These are phyloP conservation scores for Trametes pubescens DNA, from an alignment of 1,284 basidiomycete species.

Conservation along the genomic window DNA sequence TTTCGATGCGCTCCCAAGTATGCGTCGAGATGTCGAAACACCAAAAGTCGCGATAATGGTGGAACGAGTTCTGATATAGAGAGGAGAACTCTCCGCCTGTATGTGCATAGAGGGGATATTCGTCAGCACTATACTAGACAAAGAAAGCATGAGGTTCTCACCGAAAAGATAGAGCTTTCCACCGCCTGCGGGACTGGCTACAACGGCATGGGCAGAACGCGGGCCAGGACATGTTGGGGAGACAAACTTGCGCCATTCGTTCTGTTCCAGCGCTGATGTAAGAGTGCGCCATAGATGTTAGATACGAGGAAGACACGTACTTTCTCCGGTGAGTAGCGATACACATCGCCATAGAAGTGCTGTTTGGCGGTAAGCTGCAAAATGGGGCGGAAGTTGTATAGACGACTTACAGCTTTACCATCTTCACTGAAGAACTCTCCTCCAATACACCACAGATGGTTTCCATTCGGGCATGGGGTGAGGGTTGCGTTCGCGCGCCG, in stretches of 20 bases:
- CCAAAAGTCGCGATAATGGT: constrained; percentile 93
- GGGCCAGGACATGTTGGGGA: constrained; percentile 87
- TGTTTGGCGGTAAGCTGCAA: constrained; percentile 36
- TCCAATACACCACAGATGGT: constrained; percentile 83
- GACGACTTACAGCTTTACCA: constrained; percentile 70
- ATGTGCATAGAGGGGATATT: too few species aligned
- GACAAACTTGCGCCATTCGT: constrained; percentile 88
- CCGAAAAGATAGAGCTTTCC: constrained; percentile 90
- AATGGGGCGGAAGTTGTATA: neutral
- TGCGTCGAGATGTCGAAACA: constrained; percentile 79
- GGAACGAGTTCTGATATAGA: constrained; percentile 86
- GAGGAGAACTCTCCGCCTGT: constrained; percentile 88
- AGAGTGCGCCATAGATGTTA: neutral
- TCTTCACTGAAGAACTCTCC: constrained; percentile 90
- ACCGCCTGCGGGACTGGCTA: constrained; percentile 74
- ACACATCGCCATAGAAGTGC: constrained; percentile 86
- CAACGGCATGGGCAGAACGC: constrained; percentile 84
- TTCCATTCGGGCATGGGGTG: constrained; percentile 79
- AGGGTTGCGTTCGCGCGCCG: constrained; percentile 84
- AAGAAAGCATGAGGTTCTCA: constrained; percentile 39
- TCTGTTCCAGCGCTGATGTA: constrained; percentile 47
- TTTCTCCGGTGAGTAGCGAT: constrained; percentile 85
- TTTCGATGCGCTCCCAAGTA: constrained; percentile 90
- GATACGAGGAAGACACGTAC: constrained; percentile 41
- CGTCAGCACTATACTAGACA: neutral